phyloP scores from a whole-genome alignment of 176 grass and related monocot species.

The Microstegium vimineum region DNA sequence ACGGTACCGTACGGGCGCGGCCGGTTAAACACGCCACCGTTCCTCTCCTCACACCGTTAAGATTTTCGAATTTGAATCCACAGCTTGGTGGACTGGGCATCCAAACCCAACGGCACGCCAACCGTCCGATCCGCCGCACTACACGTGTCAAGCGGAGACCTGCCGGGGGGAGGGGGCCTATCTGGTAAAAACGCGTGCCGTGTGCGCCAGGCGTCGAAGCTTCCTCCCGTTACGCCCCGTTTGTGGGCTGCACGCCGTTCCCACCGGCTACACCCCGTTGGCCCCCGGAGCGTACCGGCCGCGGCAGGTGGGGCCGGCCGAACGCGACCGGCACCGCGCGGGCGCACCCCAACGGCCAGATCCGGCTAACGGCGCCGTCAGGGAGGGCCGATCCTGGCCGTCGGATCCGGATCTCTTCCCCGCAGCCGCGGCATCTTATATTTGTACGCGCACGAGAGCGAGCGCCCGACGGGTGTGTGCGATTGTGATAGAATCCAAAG shows the following conservation, averaged over 20 bases:
- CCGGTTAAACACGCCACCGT: neutral
- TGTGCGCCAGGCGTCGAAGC: neutral
- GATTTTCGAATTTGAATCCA: neutral
- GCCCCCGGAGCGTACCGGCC: neutral
- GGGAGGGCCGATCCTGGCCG: neutral
- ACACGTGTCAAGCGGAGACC: neutral
- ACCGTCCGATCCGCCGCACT: neutral
- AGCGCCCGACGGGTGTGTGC: neutral
- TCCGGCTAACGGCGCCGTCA: constrained; percentile 36
- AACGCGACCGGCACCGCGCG: constrained; percentile 12
- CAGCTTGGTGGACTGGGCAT: neutral
- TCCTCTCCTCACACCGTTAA: neutral
- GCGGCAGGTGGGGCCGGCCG: constrained; percentile 8
- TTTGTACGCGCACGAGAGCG: constrained; percentile 26
- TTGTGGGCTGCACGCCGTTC: neutral
- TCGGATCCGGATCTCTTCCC: constrained; percentile 30
- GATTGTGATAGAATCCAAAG: constrained; percentile 27
- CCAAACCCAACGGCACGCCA: no score
- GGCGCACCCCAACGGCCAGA: constrained; percentile 11
- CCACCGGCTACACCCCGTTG: constrained; percentile 4
- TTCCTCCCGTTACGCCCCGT: constrained; percentile 11
- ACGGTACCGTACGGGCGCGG: neutral
- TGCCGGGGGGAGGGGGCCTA: neutral
- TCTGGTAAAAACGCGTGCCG: neutral
- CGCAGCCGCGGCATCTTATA: constrained; percentile 27